Conservation (phyloP, 2,329 filamentous ascomycete genomes). For the Talaromyces atroroseus region DNA sequence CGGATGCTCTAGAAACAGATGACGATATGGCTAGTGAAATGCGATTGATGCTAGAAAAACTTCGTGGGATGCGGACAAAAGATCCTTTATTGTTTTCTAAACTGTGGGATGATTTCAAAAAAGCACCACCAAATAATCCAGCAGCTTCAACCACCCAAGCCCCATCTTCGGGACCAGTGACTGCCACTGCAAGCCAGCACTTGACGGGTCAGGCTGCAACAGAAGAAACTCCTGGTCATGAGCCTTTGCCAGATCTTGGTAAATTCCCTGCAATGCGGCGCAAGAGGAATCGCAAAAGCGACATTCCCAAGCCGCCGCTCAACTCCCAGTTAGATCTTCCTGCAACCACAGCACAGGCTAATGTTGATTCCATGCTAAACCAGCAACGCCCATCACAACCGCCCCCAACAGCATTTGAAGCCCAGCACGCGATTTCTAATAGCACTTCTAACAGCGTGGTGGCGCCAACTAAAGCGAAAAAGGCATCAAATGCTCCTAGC, state of each 20-base stretch:
- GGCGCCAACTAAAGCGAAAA: not conserved
- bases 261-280: slow-evolving; percentile 13
- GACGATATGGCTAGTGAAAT: slow-evolving; percentile 47
- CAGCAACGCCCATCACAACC: not conserved
- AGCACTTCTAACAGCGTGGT: not conserved
- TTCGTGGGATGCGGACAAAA: slow-evolving; percentile 51
- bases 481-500: not conserved
- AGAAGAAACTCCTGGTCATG: not conserved
- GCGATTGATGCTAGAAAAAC: slow-evolving; percentile 51
- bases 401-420: not conserved
- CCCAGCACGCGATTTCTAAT: not conserved
- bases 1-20: not conserved
- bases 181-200: not conserved
- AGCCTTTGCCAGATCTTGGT: slow-evolving; percentile 8
- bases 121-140: slow-evolving; percentile 4
- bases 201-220: not conserved
- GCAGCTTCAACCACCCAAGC: not conserved
- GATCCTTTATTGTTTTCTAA: slow-evolving; percentile 51
- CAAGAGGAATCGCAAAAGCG: slow-evolving; percentile 1
- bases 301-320: not conserved
- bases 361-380: slow-evolving; percentile 8
- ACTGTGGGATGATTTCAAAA: slow-evolving; percentile 27
- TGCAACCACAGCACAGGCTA: not conserved
- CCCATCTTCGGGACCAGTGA: not conserved
- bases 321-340: not conserved